Base-by-base conservation (phyloP, 163 green algal species). In the Prototheca wickerhamii region DNA sequence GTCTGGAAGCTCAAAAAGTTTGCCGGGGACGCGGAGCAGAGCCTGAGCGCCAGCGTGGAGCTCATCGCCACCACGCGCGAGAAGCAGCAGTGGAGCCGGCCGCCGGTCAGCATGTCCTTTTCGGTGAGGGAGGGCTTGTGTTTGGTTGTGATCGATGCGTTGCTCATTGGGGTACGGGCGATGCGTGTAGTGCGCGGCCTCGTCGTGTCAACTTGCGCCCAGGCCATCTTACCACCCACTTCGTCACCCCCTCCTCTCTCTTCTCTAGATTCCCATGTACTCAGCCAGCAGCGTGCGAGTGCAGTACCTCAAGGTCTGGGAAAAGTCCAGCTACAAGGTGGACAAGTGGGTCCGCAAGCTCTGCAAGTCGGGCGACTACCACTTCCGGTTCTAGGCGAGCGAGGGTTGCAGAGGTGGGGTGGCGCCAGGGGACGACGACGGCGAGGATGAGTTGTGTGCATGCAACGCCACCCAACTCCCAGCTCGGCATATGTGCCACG, bases 1-100 rank as follows among this genome's bases (percentile, higher is more conserved):
- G 76, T 92, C 7, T 97, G 91, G 91, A 97, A 98, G 81, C 82
- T 98, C 42, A 83, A 87, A 67, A 84, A 82, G 28, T 96, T 96
- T 61, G 63, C 73, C 4, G 92, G 92, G 0, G 70, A 80, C 54
- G 59, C 67, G 10, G 89, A 97, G 71, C 79, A 94, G 63, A 87
- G 75, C 18, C 75, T 98, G 75, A 71, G 77, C 1, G 90, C 91
- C 3, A 83, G 87, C 58, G 92, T 98, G 64, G 81, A 89, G 61
- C 80, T 96, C 63, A 84, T 97, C 51, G 79, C 86, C 10, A 94
- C 89, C 7, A 84, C 80, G 6, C 73, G 74, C n/a, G 89, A 95
- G 49, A 82, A 79, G 52, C 94, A 95, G 78, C 52, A 82, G 0
- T 96, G 84, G 82, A 60, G 60, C n/a, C 64, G 78, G n/a, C 86